Base-by-base conservation (phyloP, 768 basidiomycete species). In the Rhodotorula kratochvilovae region DNA sequence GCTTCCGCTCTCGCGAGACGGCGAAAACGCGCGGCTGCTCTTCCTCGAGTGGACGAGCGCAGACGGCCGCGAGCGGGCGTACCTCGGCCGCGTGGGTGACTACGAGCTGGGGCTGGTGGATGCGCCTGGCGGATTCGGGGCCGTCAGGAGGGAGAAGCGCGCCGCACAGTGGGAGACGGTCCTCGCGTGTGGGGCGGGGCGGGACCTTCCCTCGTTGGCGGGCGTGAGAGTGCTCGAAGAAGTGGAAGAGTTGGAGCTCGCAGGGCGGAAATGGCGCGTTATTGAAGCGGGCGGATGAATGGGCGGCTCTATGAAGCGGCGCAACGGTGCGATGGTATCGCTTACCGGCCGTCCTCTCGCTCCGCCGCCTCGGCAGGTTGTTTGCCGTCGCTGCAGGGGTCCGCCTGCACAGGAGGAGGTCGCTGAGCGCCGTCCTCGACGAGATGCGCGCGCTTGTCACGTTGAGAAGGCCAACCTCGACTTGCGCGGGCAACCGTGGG, bases 31-130 rank as follows among this genome's bases (percentile, higher is more conserved):
- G 31, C 56, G 48, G 31, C 33, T 60, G 39, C 21, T 65, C 58
- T 16, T 63, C 3, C 53, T 60, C n/a, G 43, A 29, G 61, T 6
- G 11, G 10, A 7, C 3, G 11, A 4, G 29, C 29, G 53, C 17
- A 46, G 46, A 36, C 10, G 66, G 31, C 6, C 25, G 4, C 11
- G 50, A 33, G 13, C 25, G 35, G 19, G 67, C 69, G 3, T 76
- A 31, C 53, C 19, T 76, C 7, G 71, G 69, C 0, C 55, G 72
- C 16, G 64, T 70, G 2, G 75, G 75, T 2, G 51, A 53, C 13
- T 67, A 51, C 48, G 53, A 68, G 42, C 5, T 68, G n/a, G 67
- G 61, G 19, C 0, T 68, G 33, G 12, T 33, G 17, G 56, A 59
- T 36, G 27, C 12, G 31, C 15, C 15, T 39, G 50, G 27, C 4